Conservation (phyloP, 2,329 filamentous ascomycete species). For the Neocatenulostroma microsporum region DNA sequence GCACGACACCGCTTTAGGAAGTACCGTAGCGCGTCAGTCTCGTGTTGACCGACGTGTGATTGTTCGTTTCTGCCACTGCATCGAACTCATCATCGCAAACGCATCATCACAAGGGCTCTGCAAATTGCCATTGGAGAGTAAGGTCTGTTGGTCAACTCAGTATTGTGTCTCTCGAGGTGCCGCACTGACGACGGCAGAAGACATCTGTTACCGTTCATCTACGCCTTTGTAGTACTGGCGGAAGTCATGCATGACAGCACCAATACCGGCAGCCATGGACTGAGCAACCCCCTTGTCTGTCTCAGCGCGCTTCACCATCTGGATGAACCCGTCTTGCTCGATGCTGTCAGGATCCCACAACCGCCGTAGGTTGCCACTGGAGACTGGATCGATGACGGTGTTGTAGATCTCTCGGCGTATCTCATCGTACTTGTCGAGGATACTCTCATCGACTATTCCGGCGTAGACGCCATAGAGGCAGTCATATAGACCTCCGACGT, state of each 20-base stretch:
- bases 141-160: no score
- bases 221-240: conserved; percentile 12
- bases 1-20: no score
- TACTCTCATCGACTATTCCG: conserved; percentile 17
- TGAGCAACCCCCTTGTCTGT: conserved; percentile 14
- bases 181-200: no score
- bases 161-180: no score
- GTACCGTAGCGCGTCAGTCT: no score
- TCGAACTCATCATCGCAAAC: no score
- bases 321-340: conserved; percentile 18
- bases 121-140: no score
- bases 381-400: conserved; percentile 28
- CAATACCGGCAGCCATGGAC: conserved; percentile 7
- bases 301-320: conserved; percentile 13
- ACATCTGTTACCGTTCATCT: no score
- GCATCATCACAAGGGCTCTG: no score
- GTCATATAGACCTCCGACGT: conserved; percentile 20
- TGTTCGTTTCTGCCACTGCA: no score
- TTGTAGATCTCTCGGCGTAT: conserved; percentile 30
- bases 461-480: conserved; percentile 20
- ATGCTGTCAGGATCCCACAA: conserved; percentile 14
- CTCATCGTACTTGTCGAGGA: conserved; percentile 31
- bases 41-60: no score
- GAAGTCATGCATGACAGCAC: conserved; percentile 13
- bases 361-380: conserved; percentile 17